phyloP scores from a whole-genome alignment of 2,329 filamentous ascomycete genomes.

The Colletotrichum sp. region DNA sequence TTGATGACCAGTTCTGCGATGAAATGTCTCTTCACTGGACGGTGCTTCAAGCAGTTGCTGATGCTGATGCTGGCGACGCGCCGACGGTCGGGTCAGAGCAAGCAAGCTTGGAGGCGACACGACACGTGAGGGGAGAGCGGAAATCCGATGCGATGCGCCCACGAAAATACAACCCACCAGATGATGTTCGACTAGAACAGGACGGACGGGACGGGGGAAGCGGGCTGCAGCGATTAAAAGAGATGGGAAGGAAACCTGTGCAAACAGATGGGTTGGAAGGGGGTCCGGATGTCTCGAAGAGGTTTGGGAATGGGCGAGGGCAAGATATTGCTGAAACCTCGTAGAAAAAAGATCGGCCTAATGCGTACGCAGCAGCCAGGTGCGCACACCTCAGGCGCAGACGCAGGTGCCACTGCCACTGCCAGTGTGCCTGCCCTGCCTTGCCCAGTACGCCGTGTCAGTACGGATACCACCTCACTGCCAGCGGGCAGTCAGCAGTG shows the following conservation, averaged over 20 bases:
- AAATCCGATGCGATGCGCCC: constrained; percentile 15
- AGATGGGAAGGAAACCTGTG: constrained; percentile 17
- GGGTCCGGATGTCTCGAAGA: constrained; percentile 23
- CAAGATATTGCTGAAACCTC: constrained; percentile 32
- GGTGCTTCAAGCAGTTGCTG: background rate
- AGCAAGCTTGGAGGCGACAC: constrained; percentile 11
- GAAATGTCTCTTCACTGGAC: background rate
- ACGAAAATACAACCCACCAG: constrained; percentile 12
- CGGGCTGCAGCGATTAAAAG: constrained; percentile 11
- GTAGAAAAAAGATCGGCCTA: constrained; percentile 23
- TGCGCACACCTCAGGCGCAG: background rate
- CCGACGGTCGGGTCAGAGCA: constrained; percentile 6
- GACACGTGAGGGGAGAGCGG: constrained; percentile 16
- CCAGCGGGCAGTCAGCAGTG: background rate
- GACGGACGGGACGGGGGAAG: background rate
- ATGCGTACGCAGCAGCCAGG: constrained; percentile 1
- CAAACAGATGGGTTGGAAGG: constrained; percentile 20
- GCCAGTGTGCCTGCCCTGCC: background rate
- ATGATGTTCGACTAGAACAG: background rate
- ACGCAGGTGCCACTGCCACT: background rate
- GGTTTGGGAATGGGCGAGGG: constrained; percentile 28
- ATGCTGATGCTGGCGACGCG: constrained; percentile 7
- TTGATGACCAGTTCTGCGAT: constrained; percentile 11
- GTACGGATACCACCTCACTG: background rate
- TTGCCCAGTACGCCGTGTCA: background rate